Evolutionary conservation across 192 early-diverging fungal species (phyloP).

Genomic region (Backusella psychrophila): DNA sequence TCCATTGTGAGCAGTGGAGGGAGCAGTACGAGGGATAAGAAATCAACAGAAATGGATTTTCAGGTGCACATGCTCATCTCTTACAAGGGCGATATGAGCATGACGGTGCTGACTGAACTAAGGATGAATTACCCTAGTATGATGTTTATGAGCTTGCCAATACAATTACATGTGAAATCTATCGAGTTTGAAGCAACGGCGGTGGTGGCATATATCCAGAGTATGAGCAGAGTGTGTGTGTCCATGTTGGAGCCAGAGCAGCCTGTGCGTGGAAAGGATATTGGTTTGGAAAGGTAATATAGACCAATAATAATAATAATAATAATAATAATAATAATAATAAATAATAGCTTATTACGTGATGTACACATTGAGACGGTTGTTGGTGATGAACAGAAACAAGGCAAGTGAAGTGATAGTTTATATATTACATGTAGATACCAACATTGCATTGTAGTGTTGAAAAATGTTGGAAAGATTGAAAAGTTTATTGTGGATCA

Average conservation of each 20-base stretch:
- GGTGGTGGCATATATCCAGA: constrained; percentile 62
- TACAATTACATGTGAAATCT: constrained; percentile 64
- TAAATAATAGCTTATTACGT: constrained; percentile 43
- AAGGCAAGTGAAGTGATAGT: constrained; percentile 44
- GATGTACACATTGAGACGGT: constrained; percentile 63
- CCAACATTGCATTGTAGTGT: constrained; percentile 36
- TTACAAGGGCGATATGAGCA: constrained; percentile 75
- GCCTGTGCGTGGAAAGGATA: constrained; percentile 30
- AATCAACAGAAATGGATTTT: constrained; percentile 56
- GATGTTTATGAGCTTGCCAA: constrained; percentile 72
- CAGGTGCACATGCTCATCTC: constrained; percentile 60
- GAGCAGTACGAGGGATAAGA: not conserved
- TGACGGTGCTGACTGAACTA: constrained; percentile 66
- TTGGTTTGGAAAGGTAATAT: constrained; percentile 28
- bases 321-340: not conserved
- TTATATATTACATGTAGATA: not conserved
- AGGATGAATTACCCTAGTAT: constrained; percentile 75
- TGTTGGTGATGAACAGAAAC: constrained; percentile 63
- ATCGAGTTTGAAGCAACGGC: constrained; percentile 70
- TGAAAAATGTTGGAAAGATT: constrained; percentile 84
- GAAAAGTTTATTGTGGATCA: constrained; percentile 79
- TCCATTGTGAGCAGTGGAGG: not conserved
- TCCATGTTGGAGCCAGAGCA: constrained; percentile 71
- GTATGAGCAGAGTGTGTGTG: constrained; percentile 59
- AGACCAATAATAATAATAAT: not conserved